Conservation (phyloP, 2,329 filamentous ascomycete species). For the Colletotrichum orchidophilum region DNA sequence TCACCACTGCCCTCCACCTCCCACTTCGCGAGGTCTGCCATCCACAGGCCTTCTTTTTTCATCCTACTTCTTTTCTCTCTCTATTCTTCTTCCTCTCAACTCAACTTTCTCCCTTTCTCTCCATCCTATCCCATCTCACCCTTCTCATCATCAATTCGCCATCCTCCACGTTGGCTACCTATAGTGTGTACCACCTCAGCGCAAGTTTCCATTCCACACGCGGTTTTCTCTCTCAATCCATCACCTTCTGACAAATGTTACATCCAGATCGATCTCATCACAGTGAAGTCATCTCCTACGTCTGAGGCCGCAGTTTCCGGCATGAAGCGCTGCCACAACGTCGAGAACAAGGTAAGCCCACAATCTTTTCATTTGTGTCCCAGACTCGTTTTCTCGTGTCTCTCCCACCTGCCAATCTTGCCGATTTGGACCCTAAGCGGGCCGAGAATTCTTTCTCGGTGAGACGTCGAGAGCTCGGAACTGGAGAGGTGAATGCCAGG, state of each 20-base stretch:
- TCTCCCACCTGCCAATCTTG: constrained; percentile 16
- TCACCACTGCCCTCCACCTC: background rate
- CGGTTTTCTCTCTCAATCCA: background rate
- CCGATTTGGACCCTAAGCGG: constrained; percentile 18
- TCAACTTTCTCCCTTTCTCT: background rate
- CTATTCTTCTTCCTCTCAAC: background rate
- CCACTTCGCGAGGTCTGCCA: background rate
- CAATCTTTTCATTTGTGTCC: constrained; percentile 14
- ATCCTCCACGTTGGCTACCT: background rate
- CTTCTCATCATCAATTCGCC: background rate
- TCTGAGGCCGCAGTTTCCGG: background rate
- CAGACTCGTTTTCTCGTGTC: constrained; percentile 12
- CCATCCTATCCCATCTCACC: background rate
- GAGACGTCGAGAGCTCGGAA: constrained; percentile 20
- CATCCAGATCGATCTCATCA: background rate
- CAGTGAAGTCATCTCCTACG: background rate
- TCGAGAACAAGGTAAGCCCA: constrained; percentile 7
- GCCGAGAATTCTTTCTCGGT: background rate
- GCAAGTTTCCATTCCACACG: background rate
- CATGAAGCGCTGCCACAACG: background rate
- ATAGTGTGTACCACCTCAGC: background rate
- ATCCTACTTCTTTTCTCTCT: background rate
- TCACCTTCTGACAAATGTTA: background rate
- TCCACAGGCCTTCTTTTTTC: background rate
- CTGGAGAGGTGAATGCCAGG: background rate